Evolutionary conservation across 768 basidiomycete genomes (phyloP).

Genomic region (Punctularia strigosozonata): DNA sequence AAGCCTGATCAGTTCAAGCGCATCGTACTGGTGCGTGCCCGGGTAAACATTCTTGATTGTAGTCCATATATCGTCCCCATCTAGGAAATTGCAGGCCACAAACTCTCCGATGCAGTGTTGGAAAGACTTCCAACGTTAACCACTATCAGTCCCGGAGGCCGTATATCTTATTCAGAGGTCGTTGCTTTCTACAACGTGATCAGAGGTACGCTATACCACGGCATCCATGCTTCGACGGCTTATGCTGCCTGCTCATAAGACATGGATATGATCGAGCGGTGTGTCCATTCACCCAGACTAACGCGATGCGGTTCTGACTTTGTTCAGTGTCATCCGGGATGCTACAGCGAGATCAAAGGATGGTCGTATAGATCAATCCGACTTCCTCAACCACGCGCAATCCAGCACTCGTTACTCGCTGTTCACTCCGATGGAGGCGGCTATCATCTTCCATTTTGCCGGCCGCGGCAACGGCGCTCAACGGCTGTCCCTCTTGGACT

Average conservation of each 20-base stretch:
- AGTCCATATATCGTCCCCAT: neutral
- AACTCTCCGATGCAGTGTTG: conserved; percentile 87
- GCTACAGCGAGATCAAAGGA: conserved; percentile 86
- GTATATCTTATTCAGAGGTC: conserved; percentile 94
- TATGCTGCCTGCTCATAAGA: conserved; percentile 29
- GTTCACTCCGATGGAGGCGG: conserved; percentile 97
- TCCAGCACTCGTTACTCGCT: conserved; percentile 84
- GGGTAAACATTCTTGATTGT: conserved; percentile 3
- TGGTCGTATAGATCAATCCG: conserved; percentile 90
- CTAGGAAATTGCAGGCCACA: conserved; percentile 94
- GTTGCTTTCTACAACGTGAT: conserved; percentile 96
- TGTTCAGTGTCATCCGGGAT: conserved; percentile 69
- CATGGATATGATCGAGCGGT: conserved; percentile 96
- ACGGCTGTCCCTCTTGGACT: conserved; percentile 79
- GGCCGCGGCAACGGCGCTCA: conserved; percentile 61
- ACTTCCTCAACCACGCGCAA: conserved; percentile 86
- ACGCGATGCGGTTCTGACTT: conserved; percentile 2
- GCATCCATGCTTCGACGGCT: conserved; percentile 3
- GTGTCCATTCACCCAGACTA: conserved; percentile 8
- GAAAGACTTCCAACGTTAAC: conserved; percentile 89
- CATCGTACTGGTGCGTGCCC: conserved; percentile 71
- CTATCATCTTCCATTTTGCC: conserved; percentile 97
- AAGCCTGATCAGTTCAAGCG: conserved; percentile 86
- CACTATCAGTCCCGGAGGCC: conserved; percentile 77
- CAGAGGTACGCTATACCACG: conserved; percentile 42